Percentiles rank a stretch among this genome's conserved stretches.
Evolutionary conservation across 2,329 filamentous ascomycete species (phyloP).

Genomic region (Tolypocladium paradoxum): DNA sequence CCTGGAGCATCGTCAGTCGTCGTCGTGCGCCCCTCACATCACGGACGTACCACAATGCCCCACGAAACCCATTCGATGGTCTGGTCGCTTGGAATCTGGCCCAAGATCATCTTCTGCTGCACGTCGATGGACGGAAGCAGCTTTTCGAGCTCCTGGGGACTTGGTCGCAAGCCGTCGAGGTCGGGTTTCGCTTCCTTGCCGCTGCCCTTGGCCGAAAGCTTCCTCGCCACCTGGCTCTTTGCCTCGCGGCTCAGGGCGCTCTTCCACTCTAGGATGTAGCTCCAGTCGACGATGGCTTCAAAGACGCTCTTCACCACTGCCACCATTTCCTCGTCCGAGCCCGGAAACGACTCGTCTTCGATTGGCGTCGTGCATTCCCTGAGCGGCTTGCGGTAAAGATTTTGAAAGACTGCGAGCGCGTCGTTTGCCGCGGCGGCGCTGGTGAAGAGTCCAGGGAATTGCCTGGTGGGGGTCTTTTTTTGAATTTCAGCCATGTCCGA

Average conservation of each 20-base stretch:
- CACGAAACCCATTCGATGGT: conserved; percentile 13
- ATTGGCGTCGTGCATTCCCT: conserved; percentile 7
- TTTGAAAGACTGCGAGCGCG: conserved; percentile 1
- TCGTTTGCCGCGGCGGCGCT: conserved; percentile 1
- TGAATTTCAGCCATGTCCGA: background rate
- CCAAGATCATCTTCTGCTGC: conserved; percentile 12
- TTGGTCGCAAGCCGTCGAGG: conserved; percentile 5
- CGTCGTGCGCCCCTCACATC: background rate
- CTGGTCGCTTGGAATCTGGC: conserved; percentile 10
- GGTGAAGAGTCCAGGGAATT: conserved; percentile 2
- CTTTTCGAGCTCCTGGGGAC: conserved; percentile 1
- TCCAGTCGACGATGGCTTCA: conserved; percentile 15
- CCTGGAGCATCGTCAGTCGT: conserved; percentile 1
- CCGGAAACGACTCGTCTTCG: conserved; percentile 8
- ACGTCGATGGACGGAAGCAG: conserved; percentile 5
- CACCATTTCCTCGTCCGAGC: conserved; percentile 2
- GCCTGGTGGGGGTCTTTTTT: background rate
- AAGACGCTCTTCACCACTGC: conserved; percentile 8
- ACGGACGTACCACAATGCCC: conserved; percentile 11
- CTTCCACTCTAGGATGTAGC: conserved; percentile 12
- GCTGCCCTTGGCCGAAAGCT: background rate
- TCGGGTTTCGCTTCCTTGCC: background rate
- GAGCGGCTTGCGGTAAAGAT: conserved; percentile 8
- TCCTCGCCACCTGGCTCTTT: conserved; percentile 3
- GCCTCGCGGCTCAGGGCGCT: conserved; percentile 5